A percentile compares a stretch with the other conserved stretches of the same genome.
phyloP scores from a whole-genome alignment of 306 rosid genomes.

The Morella rubra region DNA sequence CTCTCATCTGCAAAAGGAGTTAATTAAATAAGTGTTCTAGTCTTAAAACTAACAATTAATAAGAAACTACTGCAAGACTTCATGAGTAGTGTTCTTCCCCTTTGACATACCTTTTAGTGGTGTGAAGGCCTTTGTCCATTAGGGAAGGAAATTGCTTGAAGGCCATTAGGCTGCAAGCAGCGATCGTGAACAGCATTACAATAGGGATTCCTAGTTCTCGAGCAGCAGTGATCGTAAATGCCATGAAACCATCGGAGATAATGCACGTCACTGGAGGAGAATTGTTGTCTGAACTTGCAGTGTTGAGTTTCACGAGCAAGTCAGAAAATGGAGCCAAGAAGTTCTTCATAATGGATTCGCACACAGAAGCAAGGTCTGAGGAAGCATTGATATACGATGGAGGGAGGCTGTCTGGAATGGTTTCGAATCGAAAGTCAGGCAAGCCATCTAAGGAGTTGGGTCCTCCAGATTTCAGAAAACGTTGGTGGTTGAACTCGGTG shows the following conservation, averaged over 20 bases:
- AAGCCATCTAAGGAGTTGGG: neutral
- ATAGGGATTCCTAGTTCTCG: neutral
- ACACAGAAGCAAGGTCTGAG: neutral
- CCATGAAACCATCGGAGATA: slow-evolving; percentile 7
- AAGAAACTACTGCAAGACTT: neutral
- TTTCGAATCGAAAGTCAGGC: slow-evolving; percentile 11
- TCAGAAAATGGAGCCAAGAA: slow-evolving; percentile 5
- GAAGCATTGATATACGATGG: neutral
- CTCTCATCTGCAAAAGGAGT: slow-evolving; percentile 17
- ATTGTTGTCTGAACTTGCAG: neutral
- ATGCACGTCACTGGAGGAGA: slow-evolving; percentile 1
- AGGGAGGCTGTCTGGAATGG: slow-evolving; percentile 22
- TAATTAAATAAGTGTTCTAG: neutral
- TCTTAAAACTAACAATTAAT: neutral
- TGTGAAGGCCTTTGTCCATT: slow-evolving; percentile 5
- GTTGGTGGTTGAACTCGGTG: slow-evolving; percentile 16
- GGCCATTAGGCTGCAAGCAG: slow-evolving; percentile 4
- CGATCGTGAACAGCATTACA: neutral
- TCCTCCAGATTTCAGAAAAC: slow-evolving; percentile 11
- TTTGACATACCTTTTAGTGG: slow-evolving; percentile 14
- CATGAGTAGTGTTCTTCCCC: too few relatives aligned
- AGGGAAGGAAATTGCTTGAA: neutral
- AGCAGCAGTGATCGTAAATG: neutral
- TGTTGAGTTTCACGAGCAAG: slow-evolving; percentile 11
- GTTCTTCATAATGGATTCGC: neutral